Evolutionary conservation across 306 rosid genomes (phyloP), one percentile per base, ranked within the genome.

Genomic region (Gillenia trifoliata): DNA sequence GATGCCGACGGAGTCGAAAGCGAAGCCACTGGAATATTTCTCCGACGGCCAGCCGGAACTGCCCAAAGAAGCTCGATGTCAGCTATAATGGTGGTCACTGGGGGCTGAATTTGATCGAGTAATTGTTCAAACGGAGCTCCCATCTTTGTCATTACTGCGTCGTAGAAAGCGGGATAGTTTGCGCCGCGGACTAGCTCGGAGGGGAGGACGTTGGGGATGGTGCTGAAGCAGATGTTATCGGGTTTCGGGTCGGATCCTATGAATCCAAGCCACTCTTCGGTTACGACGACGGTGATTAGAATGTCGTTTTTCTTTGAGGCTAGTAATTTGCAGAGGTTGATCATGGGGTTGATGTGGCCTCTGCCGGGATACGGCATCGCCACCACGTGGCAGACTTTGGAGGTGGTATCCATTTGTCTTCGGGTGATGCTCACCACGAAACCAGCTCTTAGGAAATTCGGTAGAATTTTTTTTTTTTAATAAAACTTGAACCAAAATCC

Each of bases 341-440:
- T 74, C 80, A 77, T 64, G 33, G 89, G 82, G 78, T 83, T 88
- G 55, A 85, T 45, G 80, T 72, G 89, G 75, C 88, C 86, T 3
- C 86, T 70, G 2, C 76, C 84, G 0, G 92, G 88, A 65, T 72
- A 82, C 3, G 85, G 84, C 66, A 83, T 62, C 9, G 87, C 88
- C 60, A 83, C 81, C n/a, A 85, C 45, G 30, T 82, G 88, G 79
- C 73, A 61, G 12, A 13, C 1, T 3, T 12, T n/a, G 50, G 75
- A n/a, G 49, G 64, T 5, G 7, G 74, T 50, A 8, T 49, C 8
- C 72, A 68, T 68, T 16, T 13, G 33, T 25, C 55, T 7, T 29
- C 22, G 22, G 25, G 16, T 57, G 29, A 3, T 56, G 62, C 30
- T 9, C 10, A 56, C 29, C 15, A 23, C 7, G 41, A 38, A 10